phyloP scores from a whole-genome alignment of 352 stramenopile species.

The Lagenidium giganteum region DNA sequence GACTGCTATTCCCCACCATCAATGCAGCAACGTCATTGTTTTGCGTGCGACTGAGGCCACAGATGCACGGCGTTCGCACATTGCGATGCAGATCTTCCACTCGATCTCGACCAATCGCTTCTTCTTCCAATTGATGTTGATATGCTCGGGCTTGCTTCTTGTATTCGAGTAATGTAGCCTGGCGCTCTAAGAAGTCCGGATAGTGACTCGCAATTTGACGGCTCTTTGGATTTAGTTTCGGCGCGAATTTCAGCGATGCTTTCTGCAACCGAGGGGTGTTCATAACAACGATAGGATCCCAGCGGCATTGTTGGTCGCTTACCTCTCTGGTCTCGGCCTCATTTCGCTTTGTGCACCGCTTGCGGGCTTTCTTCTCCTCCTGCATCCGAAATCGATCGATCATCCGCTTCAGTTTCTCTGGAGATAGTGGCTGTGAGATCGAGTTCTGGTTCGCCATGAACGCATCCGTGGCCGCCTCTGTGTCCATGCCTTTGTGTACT shows the following conservation, averaged over 20 bases:
- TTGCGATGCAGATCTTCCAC: not conserved
- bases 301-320: not conserved
- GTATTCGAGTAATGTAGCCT: conserved; percentile 16
- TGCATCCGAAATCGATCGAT: conserved; percentile 29
- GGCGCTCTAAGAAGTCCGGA: conserved; percentile 34
- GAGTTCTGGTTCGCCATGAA: too few species aligned
- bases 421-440: too few species aligned
- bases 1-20: conserved; percentile 6
- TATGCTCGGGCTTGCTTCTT: conserved; percentile 23
- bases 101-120: not conserved
- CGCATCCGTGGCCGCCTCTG: too few species aligned
- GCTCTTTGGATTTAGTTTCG: conserved; percentile 32
- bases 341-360: conserved; percentile 23
- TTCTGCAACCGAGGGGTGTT: conserved; percentile 1
- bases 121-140: conserved; percentile 12
- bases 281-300: not conserved
- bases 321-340: conserved; percentile 21
- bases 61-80: not conserved
- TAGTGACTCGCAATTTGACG: conserved; percentile 27
- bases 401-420: conserved; percentile 25
- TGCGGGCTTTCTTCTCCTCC: conserved; percentile 27
- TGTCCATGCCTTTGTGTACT: too few species aligned
- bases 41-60: conserved; percentile 8
- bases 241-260: conserved; percentile 20
- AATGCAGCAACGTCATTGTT: too few species aligned